A percentile compares a stretch with the other conserved stretches of the same genome.
These are phyloP conservation scores for Macadamia integrifolia DNA, from an alignment of 164 flowering plant species.

Conservation along the genomic window DNA sequence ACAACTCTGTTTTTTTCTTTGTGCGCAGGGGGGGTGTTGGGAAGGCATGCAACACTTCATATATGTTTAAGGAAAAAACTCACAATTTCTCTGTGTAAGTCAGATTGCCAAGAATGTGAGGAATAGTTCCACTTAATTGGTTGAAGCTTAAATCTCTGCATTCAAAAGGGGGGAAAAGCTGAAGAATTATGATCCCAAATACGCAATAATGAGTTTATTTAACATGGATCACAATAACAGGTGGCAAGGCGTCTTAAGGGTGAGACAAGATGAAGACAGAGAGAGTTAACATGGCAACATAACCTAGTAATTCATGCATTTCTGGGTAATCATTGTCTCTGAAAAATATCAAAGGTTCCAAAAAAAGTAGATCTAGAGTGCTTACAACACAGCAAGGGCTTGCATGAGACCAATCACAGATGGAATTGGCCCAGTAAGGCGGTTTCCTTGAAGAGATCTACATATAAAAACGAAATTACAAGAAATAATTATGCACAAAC, in stretches of 20 bases:
- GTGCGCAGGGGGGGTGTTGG: no score
- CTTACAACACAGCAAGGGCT: conserved; percentile 99
- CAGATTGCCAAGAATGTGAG: conserved; percentile 77
- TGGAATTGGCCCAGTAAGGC: conserved; percentile 74
- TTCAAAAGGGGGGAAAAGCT: not conserved
- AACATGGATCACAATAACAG: no score
- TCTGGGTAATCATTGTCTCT: not conserved
- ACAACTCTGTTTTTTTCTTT: no score
- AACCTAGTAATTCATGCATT: not conserved
- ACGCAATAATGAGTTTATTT: no score
- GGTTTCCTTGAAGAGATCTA: conserved; percentile 90
- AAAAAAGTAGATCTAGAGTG: not conserved
- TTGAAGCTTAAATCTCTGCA: conserved; percentile 91
- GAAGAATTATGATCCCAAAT: not conserved
- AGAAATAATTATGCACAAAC: not conserved
- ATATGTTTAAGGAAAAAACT: conserved; percentile 16
- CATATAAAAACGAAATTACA: not conserved
- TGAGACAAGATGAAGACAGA: not conserved
- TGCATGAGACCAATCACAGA: conserved; percentile 96
- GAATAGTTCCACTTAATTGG: conserved; percentile 72
- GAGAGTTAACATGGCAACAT: not conserved
- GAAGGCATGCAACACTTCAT: no score
- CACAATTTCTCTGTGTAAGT: conserved; percentile 80
- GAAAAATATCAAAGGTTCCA: not conserved
- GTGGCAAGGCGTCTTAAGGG: not conserved